Conservation (phyloP, 1,284 basidiomycete species). For the Laetiporus sulphureus region DNA sequence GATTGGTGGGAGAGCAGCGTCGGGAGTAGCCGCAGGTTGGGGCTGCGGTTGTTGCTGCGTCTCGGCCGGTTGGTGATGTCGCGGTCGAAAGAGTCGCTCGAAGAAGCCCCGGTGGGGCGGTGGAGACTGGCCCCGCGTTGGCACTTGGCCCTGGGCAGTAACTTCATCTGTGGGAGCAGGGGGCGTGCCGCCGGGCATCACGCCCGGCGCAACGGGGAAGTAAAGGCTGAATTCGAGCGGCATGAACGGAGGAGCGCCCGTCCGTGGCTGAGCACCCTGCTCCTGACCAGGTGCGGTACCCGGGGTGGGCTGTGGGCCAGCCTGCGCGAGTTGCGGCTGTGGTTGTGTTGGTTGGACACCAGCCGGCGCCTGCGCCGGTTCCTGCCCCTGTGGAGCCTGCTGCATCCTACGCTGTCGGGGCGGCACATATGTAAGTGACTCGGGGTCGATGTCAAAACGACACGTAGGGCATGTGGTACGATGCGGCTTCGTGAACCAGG, state of each 20-base stretch:
- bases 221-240: conserved; percentile 13
- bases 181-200: no score
- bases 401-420: conserved; percentile 11
- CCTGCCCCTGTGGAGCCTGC: conserved; percentile 5
- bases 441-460: conserved; percentile 73
- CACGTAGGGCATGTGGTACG: conserved; percentile 79
- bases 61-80: no score
- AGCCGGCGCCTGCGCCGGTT: conserved; percentile 8
- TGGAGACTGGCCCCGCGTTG: not conserved
- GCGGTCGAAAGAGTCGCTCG: not conserved
- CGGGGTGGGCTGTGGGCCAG: not conserved
- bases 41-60: not conserved
- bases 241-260: conserved; percentile 2
- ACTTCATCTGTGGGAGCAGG: conserved; percentile 10
- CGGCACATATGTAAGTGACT: conserved; percentile 52
- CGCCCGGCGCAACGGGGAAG: conserved; percentile 5
- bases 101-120: not conserved
- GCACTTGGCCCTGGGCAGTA: conserved; percentile 1
- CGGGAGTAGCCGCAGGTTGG: not conserved
- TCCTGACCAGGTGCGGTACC: not conserved
- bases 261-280: not conserved
- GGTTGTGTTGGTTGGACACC: conserved; percentile 7
- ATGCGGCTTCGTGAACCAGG: conserved; percentile 70
- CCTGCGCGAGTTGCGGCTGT: conserved; percentile 1
- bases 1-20: not conserved